A percentile compares a stretch with the other conserved stretches of the same genome.
These are phyloP conservation scores for Akanthomyces dipterigenus DNA, from an alignment of 2,329 filamentous ascomycete species.

Conservation along the genomic window DNA sequence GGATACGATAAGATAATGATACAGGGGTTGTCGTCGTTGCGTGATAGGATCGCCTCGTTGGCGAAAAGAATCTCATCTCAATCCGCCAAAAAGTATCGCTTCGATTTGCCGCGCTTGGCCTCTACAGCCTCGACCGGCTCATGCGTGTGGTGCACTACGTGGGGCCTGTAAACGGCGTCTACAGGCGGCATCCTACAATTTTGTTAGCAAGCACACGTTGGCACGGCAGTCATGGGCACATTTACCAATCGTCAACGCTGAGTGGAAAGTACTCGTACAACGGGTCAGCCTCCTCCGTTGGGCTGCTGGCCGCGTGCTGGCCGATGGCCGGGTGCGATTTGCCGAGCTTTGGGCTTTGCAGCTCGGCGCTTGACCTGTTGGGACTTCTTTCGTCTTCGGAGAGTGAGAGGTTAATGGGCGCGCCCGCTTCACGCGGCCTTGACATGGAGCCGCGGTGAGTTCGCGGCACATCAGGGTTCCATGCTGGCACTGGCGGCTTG, in stretches of 20 bases:
- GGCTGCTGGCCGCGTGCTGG: constrained; percentile 46
- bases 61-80: constrained; percentile 21
- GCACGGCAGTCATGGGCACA: constrained; percentile 7
- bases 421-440: constrained; percentile 10
- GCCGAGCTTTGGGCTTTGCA: constrained; percentile 44
- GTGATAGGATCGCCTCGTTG: not conserved
- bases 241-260: constrained; percentile 77
- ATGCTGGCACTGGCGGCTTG: constrained; percentile 48
- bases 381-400: constrained; percentile 56
- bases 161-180: constrained; percentile 82
- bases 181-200: constrained; percentile 67
- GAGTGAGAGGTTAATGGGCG: constrained; percentile 46
- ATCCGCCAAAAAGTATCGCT: constrained; percentile 66
- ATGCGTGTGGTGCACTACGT: constrained; percentile 85
- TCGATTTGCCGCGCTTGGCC: constrained; percentile 62
- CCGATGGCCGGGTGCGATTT: constrained; percentile 30
- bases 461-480: constrained; percentile 31
- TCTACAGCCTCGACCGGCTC: constrained; percentile 64
- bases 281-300: constrained; percentile 71
- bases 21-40: constrained; percentile 2
- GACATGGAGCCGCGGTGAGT: constrained; percentile 13
- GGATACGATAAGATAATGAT: not conserved
- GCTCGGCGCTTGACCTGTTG: constrained; percentile 42
- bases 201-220: constrained; percentile 13
- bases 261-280: constrained; percentile 94